phyloP scores from a whole-genome alignment of 2,329 filamentous ascomycete genomes.

The Fusarium acutatum region DNA sequence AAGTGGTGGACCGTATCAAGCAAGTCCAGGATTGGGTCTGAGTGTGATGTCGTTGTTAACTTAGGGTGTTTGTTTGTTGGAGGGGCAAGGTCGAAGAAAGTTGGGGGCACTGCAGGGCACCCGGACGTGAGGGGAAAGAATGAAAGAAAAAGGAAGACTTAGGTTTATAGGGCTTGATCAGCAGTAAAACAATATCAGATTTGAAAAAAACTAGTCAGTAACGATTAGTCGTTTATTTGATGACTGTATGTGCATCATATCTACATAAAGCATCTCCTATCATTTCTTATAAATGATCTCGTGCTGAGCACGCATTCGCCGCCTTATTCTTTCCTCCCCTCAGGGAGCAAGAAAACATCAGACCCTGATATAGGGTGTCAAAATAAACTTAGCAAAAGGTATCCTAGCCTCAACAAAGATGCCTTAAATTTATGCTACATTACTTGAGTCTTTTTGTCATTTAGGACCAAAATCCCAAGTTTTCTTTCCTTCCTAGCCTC shows the following conservation, averaged over 20 bases:
- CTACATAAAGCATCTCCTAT: not conserved
- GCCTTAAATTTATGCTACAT: not conserved
- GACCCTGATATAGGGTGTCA: not conserved
- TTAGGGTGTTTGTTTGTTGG: slow-evolving; percentile 24
- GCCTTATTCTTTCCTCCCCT: slow-evolving; percentile 6
- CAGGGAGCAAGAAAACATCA: not conserved
- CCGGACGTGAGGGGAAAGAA: not conserved
- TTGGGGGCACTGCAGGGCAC: slow-evolving; percentile 5
- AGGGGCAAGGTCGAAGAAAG: slow-evolving; percentile 30
- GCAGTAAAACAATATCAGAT: not conserved
- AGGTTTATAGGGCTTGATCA: not conserved
- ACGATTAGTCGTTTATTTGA: not conserved
- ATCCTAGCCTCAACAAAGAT: not conserved
- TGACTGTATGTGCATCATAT: not conserved
- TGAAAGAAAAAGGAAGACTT: not conserved
- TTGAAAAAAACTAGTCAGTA: not conserved
- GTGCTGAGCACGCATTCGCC: not conserved
- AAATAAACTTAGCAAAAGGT: not conserved
- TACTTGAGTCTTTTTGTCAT: not conserved
- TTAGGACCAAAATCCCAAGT: not conserved
- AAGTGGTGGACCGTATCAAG: not conserved
- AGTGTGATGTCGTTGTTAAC: slow-evolving; percentile 27
- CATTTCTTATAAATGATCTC: not conserved
- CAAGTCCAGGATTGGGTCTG: not conserved
- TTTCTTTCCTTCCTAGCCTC: not conserved